These are phyloP conservation scores for Aspergillus amoenus DNA, from an alignment of 2,329 filamentous ascomycete genomes.

Conservation along the genomic window DNA sequence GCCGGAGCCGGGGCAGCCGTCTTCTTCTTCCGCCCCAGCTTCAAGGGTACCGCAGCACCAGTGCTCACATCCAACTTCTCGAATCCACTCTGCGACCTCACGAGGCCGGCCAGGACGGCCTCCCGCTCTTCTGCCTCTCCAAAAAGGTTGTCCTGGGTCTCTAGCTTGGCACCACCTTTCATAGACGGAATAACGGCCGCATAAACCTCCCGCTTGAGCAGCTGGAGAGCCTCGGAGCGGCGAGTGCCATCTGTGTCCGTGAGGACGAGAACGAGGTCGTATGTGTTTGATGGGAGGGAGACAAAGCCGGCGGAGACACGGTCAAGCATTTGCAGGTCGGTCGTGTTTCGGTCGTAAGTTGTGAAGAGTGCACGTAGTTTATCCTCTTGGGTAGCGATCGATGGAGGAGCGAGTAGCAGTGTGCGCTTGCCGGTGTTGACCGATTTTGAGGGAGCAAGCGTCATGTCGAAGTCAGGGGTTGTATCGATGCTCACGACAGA, in stretches of 20 bases:
- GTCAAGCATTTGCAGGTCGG: constrained; percentile 97
- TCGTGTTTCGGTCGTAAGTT: constrained; percentile 69
- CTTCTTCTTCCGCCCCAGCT: constrained; percentile 65
- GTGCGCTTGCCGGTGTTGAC: constrained; percentile 52
- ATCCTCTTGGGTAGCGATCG: constrained; percentile 80
- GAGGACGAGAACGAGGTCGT: constrained; percentile 82
- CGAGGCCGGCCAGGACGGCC: constrained; percentile 78
- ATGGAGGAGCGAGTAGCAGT: constrained; percentile 86
- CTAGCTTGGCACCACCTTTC: constrained; percentile 22
- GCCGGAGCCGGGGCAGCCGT: background rate
- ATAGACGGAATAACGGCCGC: constrained; percentile 63
- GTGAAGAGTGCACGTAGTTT: constrained; percentile 70
- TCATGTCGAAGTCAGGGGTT: constrained; percentile 51
- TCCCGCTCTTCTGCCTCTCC: constrained; percentile 47
- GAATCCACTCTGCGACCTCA: constrained; percentile 65
- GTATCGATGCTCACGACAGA: constrained; percentile 50
- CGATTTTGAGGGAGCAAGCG: constrained; percentile 28
- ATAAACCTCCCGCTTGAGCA: constrained; percentile 69
- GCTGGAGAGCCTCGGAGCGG: constrained; percentile 59
- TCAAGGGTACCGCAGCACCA: constrained; percentile 58
- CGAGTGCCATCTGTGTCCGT: constrained; percentile 70
- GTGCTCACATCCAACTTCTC: constrained; percentile 67
- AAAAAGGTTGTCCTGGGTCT: constrained; percentile 22
- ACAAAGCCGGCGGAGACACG: constrained; percentile 81
- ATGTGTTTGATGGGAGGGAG: constrained; percentile 70